phyloP scores from a whole-genome alignment of 768 basidiomycete genomes.

The Boletus tomentosulus region DNA sequence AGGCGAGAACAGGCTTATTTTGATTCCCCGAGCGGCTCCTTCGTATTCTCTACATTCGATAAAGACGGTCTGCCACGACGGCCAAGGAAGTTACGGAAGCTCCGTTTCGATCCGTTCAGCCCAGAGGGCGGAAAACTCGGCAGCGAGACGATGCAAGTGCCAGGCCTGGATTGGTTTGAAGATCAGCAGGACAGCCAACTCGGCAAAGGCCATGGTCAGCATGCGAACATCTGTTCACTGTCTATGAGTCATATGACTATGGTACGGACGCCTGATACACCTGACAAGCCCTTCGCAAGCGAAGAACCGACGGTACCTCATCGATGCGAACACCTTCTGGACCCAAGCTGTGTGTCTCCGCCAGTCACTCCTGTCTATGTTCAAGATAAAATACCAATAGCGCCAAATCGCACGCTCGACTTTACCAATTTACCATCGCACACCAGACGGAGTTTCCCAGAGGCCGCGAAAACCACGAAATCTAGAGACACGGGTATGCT shows the following conservation, averaged over 20 bases:
- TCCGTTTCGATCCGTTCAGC: slow-evolving; percentile 24
- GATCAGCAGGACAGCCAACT: not conserved
- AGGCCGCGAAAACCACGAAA: not conserved
- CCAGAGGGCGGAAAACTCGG: slow-evolving; percentile 7
- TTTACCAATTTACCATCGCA: slow-evolving; percentile 22
- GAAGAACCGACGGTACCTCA: not conserved
- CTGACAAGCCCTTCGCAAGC: slow-evolving; percentile 3
- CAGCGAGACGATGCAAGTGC: not conserved
- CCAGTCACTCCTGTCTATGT: not conserved
- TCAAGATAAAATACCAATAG: not conserved
- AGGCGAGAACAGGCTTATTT: slow-evolving; percentile 27
- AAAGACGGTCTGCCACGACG: slow-evolving; percentile 29
- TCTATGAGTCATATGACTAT: not conserved
- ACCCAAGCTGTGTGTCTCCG: not conserved
- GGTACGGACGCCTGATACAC: slow-evolving; percentile 4
- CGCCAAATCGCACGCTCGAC: slow-evolving; percentile 23
- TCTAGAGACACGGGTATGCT: not conserved
- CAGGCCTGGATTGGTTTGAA: not conserved
- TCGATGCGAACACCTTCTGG: not conserved
- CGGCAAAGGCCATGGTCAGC: not conserved
- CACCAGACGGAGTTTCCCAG: slow-evolving; percentile 11
- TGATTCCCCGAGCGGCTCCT: slow-evolving; percentile 24
- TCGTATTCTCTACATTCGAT: slow-evolving; percentile 28
- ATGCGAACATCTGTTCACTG: not conserved
- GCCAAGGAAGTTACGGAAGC: slow-evolving; percentile 25